Evolutionary conservation across 371 early-diverging fungal genomes (phyloP).

Genomic region (Mortierella sp.): DNA sequence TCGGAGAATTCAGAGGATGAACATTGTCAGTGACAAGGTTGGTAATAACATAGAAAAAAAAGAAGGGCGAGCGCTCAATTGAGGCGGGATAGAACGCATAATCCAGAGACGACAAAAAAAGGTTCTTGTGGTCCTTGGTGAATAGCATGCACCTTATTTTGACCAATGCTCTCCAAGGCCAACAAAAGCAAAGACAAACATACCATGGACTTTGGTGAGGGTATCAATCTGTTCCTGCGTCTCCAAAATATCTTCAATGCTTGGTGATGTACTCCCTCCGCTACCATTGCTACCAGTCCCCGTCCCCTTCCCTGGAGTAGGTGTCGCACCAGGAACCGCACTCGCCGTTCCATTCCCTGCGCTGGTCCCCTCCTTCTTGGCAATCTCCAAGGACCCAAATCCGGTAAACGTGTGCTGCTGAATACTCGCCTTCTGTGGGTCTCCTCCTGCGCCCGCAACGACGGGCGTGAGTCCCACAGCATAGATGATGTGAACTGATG

Average conservation of each 20-base stretch:
- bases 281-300: background rate
- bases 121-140: too few species aligned
- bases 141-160: too few species aligned
- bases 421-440: constrained; percentile 35
- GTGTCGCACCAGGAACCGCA: background rate
- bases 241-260: background rate
- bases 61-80: too few species aligned
- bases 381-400: constrained; percentile 25
- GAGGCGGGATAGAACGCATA: too few species aligned
- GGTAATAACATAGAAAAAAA: background rate
- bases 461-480: constrained; percentile 25
- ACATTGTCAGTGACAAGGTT: background rate
- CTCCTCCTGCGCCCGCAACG: background rate
- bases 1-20: background rate
- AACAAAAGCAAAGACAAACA: background rate
- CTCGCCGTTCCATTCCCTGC: background rate
- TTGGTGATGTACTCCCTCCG: background rate
- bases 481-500: constrained; percentile 26
- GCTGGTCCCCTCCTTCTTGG: constrained; percentile 26
- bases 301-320: background rate
- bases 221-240: background rate
- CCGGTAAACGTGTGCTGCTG: constrained; percentile 27
- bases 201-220: constrained; percentile 42
- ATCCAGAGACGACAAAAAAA: too few species aligned
- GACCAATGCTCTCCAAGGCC: background rate